These are phyloP conservation scores for Onygenales sp. DNA, from an alignment of 2,329 filamentous ascomycete species.

Conservation along the genomic window DNA sequence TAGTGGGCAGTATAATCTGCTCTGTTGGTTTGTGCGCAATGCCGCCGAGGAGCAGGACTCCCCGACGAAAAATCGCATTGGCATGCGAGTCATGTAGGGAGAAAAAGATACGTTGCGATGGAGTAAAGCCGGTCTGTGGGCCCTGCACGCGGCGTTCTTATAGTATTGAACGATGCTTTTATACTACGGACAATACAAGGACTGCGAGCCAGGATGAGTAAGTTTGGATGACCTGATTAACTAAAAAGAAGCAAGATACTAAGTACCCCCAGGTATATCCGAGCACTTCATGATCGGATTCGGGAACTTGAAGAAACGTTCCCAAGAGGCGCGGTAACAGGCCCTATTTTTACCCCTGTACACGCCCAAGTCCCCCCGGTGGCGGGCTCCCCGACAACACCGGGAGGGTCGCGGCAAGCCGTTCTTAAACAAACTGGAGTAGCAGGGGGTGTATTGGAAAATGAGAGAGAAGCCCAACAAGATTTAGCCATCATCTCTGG, in stretches of 20 bases:
- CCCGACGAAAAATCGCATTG: constrained; percentile 22
- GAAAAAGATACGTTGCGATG: constrained; percentile 35
- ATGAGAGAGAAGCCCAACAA: not conserved
- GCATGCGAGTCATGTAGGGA: constrained; percentile 36
- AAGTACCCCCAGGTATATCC: constrained; percentile 6
- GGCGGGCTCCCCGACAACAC: not conserved
- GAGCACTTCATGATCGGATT: constrained; percentile 18
- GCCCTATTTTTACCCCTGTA: constrained; percentile 7
- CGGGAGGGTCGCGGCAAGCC: too few species aligned
- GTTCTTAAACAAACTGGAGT: not conserved
- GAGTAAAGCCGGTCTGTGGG: constrained; percentile 37
- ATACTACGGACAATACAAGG: constrained; percentile 28
- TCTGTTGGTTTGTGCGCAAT: not conserved
- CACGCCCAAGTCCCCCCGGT: not conserved
- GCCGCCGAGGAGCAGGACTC: not conserved
- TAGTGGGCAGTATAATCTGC: not conserved
- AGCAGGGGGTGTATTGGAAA: not conserved
- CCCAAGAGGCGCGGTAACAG: constrained; percentile 13
- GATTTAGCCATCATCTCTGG: not conserved
- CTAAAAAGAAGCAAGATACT: not conserved
- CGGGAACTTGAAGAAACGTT: constrained; percentile 20
- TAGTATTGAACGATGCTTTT: constrained; percentile 27
- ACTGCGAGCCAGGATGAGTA: constrained; percentile 29
- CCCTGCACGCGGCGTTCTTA: constrained; percentile 29
- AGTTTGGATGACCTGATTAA: not conserved